Conservation (phyloP, 164 flowering plant species). For the Vitis cinerea region DNA sequence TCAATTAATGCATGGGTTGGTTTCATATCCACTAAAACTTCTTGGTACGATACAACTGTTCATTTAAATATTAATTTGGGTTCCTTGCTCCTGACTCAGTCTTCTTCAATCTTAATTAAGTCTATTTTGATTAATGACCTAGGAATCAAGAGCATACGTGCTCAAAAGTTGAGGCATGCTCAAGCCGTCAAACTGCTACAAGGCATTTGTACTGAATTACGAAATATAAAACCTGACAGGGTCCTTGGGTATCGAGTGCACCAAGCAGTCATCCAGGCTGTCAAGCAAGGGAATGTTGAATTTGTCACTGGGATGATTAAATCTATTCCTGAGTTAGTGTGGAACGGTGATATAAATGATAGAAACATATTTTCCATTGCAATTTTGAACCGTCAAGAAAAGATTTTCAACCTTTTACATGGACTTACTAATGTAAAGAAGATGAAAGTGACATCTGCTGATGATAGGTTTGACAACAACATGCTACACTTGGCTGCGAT, state of each 20-base stretch:
- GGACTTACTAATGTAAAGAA: slow-evolving; percentile 9
- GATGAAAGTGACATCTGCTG: neutral
- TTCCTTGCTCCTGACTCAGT: neutral
- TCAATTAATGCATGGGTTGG: neutral
- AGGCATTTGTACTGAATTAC: neutral
- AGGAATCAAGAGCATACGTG: slow-evolving; percentile 13
- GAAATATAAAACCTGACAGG: neutral
- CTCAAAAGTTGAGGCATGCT: slow-evolving; percentile 12
- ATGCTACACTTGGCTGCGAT: slow-evolving; percentile 26
- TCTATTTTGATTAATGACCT: neutral
- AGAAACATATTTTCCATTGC: slow-evolving; percentile 18
- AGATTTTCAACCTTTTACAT: slow-evolving; percentile 26
- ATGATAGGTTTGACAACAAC: slow-evolving; percentile 16
- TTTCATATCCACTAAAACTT: neutral
- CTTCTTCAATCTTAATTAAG: neutral
- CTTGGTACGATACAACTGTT: neutral
- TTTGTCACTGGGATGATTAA: slow-evolving; percentile 6
- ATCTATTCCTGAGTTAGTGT: slow-evolving; percentile 13
- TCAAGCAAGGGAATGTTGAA: slow-evolving; percentile 24
- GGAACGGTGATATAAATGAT: neutral
- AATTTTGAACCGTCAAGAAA: slow-evolving; percentile 21
- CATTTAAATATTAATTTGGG: neutral
- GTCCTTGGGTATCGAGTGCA: neutral
- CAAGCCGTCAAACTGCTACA: slow-evolving; percentile 14
- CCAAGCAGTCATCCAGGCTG: slow-evolving; percentile 16